phyloP scores from a whole-genome alignment of 345 rosid species.

The Linum usitatissimum region DNA sequence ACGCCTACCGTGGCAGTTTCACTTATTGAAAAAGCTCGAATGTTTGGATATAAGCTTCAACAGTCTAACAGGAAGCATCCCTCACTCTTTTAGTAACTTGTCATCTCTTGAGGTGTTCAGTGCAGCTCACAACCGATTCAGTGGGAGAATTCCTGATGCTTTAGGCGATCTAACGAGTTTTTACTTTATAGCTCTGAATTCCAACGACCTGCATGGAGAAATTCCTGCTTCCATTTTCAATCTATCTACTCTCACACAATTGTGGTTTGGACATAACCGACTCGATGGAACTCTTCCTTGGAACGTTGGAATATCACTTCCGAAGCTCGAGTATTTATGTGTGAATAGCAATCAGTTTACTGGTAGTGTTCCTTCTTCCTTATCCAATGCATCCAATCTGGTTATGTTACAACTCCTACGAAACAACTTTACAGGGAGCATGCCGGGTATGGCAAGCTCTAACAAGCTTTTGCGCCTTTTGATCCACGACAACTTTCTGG shows the following conservation, averaged over 20 bases:
- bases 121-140: not conserved
- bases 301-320: conserved; percentile 10
- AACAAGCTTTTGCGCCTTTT: not conserved
- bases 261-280: not conserved
- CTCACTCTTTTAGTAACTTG: conserved; percentile 13
- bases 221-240: conserved; percentile 15
- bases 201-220: conserved; percentile 7
- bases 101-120: not conserved
- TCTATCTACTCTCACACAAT: not conserved
- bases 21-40: not conserved
- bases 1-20: not conserved
- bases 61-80: conserved; percentile 16
- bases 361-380: conserved; percentile 14
- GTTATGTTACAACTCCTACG: not conserved
- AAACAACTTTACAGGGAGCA: conserved; percentile 9
- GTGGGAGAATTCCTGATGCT: conserved; percentile 12
- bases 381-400: conserved; percentile 18
- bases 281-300: conserved; percentile 10
- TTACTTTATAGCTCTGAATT: not conserved
- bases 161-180: conserved; percentile 13
- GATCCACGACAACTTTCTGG: conserved; percentile 1
- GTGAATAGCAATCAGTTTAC: conserved; percentile 3
- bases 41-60: not conserved
- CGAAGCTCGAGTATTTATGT: not conserved
- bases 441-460: conserved; percentile 15